A percentile compares a stretch with the other conserved stretches of the same genome.
phyloP scores from a whole-genome alignment of 768 basidiomycete genomes.

The Sporobolomyces pararoseus region DNA sequence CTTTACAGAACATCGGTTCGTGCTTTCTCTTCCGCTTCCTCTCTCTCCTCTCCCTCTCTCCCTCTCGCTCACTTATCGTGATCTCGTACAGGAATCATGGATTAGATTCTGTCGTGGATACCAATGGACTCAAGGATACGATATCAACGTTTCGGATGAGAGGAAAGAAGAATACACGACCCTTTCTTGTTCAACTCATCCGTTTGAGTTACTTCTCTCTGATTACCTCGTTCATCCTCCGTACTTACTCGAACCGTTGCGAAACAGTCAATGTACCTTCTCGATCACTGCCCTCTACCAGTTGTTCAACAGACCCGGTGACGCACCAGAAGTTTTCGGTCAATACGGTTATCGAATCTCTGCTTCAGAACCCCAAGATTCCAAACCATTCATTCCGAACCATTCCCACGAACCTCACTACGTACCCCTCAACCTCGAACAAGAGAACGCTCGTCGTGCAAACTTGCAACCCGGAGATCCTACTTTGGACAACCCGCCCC shows the following conservation, averaged over 20 bases:
- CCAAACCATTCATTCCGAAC: neutral
- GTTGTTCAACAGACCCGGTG: slow-evolving; percentile 4
- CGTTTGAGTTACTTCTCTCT: neutral
- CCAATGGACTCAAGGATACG: slow-evolving; percentile 6
- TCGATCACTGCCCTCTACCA: slow-evolving; percentile 4
- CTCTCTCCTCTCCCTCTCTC: too few species aligned
- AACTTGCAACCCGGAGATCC: neutral
- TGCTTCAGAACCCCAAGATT: neutral
- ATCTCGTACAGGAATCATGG: neutral
- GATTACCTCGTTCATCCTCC: neutral
- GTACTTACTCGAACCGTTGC: too few species aligned
- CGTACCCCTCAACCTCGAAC: slow-evolving; percentile 18
- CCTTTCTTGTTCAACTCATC: neutral
- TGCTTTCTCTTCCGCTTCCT: too few species aligned
- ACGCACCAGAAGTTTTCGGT: neutral
- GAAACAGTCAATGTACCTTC: slow-evolving; percentile 17
- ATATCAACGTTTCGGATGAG: neutral
- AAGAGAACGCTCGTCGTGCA: slow-evolving; percentile 16
- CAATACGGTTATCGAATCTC: slow-evolving; percentile 3
- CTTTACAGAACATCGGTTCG: too few species aligned
- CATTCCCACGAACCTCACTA: slow-evolving; percentile 27
- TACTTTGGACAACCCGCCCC: slow-evolving; percentile 19
- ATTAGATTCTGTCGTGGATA: neutral
- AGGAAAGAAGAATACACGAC: neutral
- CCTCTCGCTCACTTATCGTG: too few species aligned